Base-by-base conservation (phyloP, 2,329 filamentous ascomycete species). In the Paecilomyces dactylethromorphus region DNA sequence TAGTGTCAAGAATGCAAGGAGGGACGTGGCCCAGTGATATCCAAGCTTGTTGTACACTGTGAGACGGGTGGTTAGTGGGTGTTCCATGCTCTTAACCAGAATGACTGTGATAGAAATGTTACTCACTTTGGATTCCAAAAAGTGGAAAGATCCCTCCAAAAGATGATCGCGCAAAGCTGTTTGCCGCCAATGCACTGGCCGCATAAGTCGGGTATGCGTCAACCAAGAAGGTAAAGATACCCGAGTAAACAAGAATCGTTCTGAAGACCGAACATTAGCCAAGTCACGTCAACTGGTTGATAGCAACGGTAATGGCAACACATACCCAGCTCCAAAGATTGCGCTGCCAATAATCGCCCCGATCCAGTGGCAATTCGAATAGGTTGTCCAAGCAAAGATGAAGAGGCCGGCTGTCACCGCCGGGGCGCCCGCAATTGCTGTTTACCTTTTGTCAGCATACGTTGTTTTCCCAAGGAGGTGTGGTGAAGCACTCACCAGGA, bases 181-280 rank as follows among this genome's bases (percentile, higher is more conserved):
- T 94, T 52, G 91, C 91, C 12, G 92, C 91, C 72, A 96, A 81
- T 3, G 91, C 91, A 59, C 76, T 79, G 13, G 78, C 78, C 18
- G 78, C 76, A 65, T 77, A 79, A 18, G 75, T 67, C 3, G 78
- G 77, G 68, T 78, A 80, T 13, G 76, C 78, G 67, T 87, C 84
- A 11, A 93, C 91, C 63, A 95, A 78, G 76, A 95, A 96, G 12
- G 91, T 95, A 74, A 96, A 96, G 64, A 95, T 85, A 56, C 91
- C 91, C 58, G 85, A 87, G 74, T 91, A 97, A 31, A 89, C 85
- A 59, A 95, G 83, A 60, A 96, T 83, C 57, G 85, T 87, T 56
- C 89, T 91, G 67, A 67, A 68, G 66, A 69, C 72, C 69, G 69
- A 67, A 69, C 7, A 22, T 52, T 52, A 52, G 50, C 24, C 50